phyloP scores from a whole-genome alignment of 1,139 yeast genomes.

The Kodamaea alishanica region DNA sequence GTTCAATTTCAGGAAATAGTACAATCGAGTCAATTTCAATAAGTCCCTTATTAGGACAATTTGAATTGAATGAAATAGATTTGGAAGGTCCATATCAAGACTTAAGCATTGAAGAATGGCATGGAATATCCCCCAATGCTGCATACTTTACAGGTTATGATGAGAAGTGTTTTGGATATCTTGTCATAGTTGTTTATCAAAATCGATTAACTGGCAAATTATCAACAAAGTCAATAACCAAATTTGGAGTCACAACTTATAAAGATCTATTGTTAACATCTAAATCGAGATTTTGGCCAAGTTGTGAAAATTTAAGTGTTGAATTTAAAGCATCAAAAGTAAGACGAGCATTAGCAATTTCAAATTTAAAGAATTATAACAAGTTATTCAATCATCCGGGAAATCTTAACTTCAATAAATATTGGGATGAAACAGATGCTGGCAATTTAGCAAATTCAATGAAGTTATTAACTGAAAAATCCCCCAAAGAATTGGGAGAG shows the following conservation, averaged over 20 bases:
- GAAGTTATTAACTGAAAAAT: constrained; percentile 44
- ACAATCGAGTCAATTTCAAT: constrained; percentile 1
- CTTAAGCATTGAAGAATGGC: constrained; percentile 6
- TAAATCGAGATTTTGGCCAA: constrained; percentile 71
- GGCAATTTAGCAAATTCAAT: constrained; percentile 68
- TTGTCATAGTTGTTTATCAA: constrained; percentile 53
- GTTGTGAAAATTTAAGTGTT: constrained; percentile 63
- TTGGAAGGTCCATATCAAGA: not conserved
- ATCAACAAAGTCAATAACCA: constrained; percentile 61
- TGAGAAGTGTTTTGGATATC: constrained; percentile 46
- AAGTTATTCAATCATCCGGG: constrained; percentile 37
- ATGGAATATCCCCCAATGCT: constrained; percentile 32
- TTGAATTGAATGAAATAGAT: constrained; percentile 3
- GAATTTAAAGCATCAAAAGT: constrained; percentile 54
- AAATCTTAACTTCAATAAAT: constrained; percentile 17
- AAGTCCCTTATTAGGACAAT: constrained; percentile 4
- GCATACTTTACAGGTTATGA: constrained; percentile 57
- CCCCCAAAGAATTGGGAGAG: constrained; percentile 57
- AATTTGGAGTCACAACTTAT: constrained; percentile 65
- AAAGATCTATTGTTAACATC: constrained; percentile 57
- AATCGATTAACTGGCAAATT: constrained; percentile 44
- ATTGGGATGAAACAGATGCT: constrained; percentile 75
- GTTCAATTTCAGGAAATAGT: not conserved
- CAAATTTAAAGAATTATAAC: constrained; percentile 66
- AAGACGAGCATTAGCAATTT: constrained; percentile 72